A percentile compares a stretch with the other conserved stretches of the same genome.
phyloP scores from a whole-genome alignment of 1,139 yeast species.

The Zygosaccharomyces pseudobailii region DNA sequence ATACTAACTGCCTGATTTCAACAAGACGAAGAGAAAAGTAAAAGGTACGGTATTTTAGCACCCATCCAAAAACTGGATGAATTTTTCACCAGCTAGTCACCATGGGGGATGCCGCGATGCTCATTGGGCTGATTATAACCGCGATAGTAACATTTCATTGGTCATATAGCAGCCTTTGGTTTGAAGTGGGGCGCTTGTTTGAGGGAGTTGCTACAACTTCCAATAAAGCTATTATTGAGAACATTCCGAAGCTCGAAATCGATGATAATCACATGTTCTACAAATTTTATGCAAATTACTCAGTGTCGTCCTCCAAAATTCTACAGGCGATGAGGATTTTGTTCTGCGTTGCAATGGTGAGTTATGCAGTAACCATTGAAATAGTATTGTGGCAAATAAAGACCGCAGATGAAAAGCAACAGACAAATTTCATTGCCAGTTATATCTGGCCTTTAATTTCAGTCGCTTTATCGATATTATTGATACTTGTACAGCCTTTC shows the following conservation, averaged over 20 bases:
- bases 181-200: conserved; percentile 10
- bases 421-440: conserved; percentile 21
- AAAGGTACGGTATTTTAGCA: neutral
- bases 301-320: conserved; percentile 26
- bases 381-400: conserved; percentile 33
- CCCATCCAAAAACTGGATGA: neutral
- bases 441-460: conserved; percentile 30
- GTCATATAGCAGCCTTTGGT: conserved; percentile 13
- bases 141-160: conserved; percentile 8
- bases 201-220: conserved; percentile 6
- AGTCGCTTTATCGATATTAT: conserved; percentile 17
- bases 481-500: conserved; percentile 34
- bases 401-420: conserved; percentile 20
- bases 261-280: conserved; percentile 20
- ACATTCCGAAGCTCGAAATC: conserved; percentile 7
- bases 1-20: neutral
- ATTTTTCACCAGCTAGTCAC: neutral
- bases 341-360: conserved; percentile 28
- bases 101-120: conserved; percentile 12
- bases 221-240: neutral
- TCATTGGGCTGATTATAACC: conserved; percentile 3
- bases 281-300: conserved; percentile 30
- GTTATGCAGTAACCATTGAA: conserved; percentile 29
- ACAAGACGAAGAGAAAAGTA: neutral
- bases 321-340: conserved; percentile 19